phyloP scores from a whole-genome alignment of 106 monocot species.

The Vanilla planifolia region DNA sequence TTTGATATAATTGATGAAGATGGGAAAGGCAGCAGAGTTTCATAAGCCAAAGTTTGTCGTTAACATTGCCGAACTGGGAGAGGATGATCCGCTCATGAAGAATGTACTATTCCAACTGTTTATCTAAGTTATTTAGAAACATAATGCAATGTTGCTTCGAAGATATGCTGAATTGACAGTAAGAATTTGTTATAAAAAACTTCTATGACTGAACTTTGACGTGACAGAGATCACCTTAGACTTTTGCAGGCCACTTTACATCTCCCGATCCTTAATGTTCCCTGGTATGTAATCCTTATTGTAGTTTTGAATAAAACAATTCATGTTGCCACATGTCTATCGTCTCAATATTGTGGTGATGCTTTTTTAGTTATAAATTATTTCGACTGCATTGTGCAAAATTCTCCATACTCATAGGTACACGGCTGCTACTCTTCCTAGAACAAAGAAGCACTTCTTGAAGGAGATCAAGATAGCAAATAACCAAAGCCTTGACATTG shows the following conservation, averaged over 20 bases:
- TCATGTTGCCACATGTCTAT: background rate
- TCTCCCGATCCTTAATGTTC: conserved; percentile 30
- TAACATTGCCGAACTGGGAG: conserved; percentile 44
- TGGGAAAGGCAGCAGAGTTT: conserved; percentile 28
- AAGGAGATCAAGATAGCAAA: conserved; percentile 7
- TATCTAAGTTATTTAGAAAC: background rate
- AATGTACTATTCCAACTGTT: conserved; percentile 35
- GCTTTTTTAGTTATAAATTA: background rate
- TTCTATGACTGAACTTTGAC: background rate
- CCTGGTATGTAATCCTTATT: conserved; percentile 28
- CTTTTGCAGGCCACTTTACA: conserved; percentile 42
- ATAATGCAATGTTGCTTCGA: background rate
- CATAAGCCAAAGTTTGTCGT: conserved; percentile 44
- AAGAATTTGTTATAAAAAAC: background rate
- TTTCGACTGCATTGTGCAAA: background rate
- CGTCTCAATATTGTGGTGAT: no score
- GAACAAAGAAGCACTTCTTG: conserved; percentile 2
- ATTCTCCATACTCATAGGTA: conserved; percentile 6
- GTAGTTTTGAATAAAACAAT: background rate
- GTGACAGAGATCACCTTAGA: background rate
- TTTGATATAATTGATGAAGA: conserved; percentile 33
- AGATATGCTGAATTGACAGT: background rate
- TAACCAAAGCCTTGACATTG: conserved; percentile 3
- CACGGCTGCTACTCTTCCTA: background rate
- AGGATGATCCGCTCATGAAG: conserved; percentile 44